These are phyloP conservation scores for Citrullus mucosospermus DNA, from an alignment of 306 rosid species.

Conservation along the genomic window DNA sequence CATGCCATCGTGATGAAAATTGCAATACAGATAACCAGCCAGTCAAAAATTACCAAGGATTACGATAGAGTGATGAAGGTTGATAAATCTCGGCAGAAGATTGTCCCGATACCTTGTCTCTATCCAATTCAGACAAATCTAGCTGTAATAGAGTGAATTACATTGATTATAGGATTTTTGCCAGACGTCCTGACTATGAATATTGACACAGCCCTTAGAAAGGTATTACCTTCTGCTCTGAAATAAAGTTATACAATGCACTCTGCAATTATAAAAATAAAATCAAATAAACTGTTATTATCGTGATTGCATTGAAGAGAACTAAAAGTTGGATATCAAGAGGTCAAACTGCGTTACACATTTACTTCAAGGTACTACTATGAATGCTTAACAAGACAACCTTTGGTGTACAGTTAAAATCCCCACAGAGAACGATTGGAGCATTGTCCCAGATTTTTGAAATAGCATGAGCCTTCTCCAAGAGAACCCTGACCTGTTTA, in stretches of 20 bases:
- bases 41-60: slow-evolving; percentile 33
- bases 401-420: slow-evolving; percentile 94
- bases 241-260: slow-evolving; percentile 73
- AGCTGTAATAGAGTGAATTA: slow-evolving; percentile 39
- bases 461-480: slow-evolving; percentile 61
- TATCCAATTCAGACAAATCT: slow-evolving; percentile 56
- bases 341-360: neutral
- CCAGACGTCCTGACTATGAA: slow-evolving; percentile 10
- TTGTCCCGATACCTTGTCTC: slow-evolving; percentile 85
- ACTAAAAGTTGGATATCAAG: neutral
- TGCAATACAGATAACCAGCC: neutral
- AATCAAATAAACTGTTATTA: neutral
- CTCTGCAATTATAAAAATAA: slow-evolving; percentile 29
- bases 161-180: slow-evolving; percentile 9
- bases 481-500: slow-evolving; percentile 72
- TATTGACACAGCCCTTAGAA: neutral
- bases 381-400: slow-evolving; percentile 25
- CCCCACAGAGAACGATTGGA: slow-evolving; percentile 85
- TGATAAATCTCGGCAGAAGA: slow-evolving; percentile 38
- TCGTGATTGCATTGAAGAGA: slow-evolving; percentile 7
- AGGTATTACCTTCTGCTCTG: slow-evolving; percentile 60
- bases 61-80: slow-evolving; percentile 23
- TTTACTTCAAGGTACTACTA: neutral
- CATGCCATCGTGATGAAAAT: slow-evolving; percentile 1
- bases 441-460: slow-evolving; percentile 75